Evolutionary conservation across 2,329 filamentous ascomycete genomes (phyloP).

Genomic region (Zalaria obscura): DNA sequence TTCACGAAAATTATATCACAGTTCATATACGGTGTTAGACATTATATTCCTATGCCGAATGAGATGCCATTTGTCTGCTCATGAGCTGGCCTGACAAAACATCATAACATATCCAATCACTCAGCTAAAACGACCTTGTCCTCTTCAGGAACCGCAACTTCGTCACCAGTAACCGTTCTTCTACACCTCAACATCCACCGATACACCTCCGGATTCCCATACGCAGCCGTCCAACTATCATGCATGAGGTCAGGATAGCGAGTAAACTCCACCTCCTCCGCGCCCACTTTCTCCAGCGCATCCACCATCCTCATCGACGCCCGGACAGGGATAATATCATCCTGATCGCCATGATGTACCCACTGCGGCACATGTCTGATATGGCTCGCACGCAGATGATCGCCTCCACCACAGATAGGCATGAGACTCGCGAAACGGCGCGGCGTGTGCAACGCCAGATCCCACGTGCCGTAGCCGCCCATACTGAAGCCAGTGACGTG

Average conservation of each 20-base stretch:
- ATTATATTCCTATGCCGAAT: too few relatives aligned
- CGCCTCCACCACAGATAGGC: constrained; percentile 8
- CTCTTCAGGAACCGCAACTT: neutral
- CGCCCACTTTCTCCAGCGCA: neutral
- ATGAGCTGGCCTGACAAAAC: too few relatives aligned
- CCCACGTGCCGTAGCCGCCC: constrained; percentile 8
- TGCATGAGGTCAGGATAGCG: neutral
- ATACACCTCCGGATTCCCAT: neutral
- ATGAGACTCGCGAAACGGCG: constrained; percentile 6
- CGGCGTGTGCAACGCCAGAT: constrained; percentile 4
- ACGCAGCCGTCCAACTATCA: neutral
- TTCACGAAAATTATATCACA: too few relatives aligned
- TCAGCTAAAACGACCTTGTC: neutral
- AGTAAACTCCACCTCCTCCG: neutral
- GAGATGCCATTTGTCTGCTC: too few relatives aligned
- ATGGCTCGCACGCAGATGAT: constrained; percentile 1
- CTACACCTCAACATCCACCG: neutral
- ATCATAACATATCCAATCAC: too few relatives aligned
- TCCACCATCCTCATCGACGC: neutral
- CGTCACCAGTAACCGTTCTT: neutral
- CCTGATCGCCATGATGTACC: neutral
- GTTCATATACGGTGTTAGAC: too few relatives aligned
- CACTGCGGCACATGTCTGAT: constrained; percentile 2
- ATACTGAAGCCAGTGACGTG: constrained; percentile 9
- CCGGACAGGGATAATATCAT: neutral